These are phyloP conservation scores for Wallemia mellicola DNA, from an alignment of 1,284 basidiomycete genomes.

Conservation along the genomic window DNA sequence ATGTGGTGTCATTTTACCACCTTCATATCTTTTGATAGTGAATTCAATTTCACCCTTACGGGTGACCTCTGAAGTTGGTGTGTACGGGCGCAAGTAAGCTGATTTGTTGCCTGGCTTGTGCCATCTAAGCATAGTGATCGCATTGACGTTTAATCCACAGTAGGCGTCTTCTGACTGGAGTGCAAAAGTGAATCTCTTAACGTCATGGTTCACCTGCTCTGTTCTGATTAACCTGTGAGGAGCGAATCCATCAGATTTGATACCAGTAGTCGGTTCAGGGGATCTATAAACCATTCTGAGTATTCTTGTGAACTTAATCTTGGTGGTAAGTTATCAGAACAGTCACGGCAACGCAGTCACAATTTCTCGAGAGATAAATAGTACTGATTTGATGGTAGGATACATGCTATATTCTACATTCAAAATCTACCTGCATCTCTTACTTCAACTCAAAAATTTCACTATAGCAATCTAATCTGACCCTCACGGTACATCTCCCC, in stretches of 20 bases:
- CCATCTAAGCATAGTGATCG: neutral
- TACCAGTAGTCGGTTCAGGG: neutral
- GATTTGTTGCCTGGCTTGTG: neutral
- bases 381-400: neutral
- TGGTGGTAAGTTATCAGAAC: neutral
- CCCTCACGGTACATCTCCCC: neutral
- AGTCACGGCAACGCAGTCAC: no score
- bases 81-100: neutral
- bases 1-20: slow-evolving; percentile 49
- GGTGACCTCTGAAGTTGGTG: slow-evolving; percentile 15
- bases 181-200: neutral
- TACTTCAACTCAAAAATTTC: neutral
- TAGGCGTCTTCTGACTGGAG: neutral
- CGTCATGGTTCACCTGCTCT: neutral
- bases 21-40: slow-evolving; percentile 43
- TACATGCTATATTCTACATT: neutral
- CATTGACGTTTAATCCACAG: neutral
- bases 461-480: neutral
- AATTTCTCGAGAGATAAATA: neutral
- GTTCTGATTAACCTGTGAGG: neutral
- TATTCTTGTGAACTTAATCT: neutral
- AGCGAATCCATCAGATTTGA: neutral
- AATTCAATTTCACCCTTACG: slow-evolving; percentile 46
- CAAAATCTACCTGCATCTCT: neutral
- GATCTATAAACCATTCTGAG: neutral